These are phyloP conservation scores for Fraxinus ornus DNA, from an alignment of 305 asterid genomes.

Conservation along the genomic window DNA sequence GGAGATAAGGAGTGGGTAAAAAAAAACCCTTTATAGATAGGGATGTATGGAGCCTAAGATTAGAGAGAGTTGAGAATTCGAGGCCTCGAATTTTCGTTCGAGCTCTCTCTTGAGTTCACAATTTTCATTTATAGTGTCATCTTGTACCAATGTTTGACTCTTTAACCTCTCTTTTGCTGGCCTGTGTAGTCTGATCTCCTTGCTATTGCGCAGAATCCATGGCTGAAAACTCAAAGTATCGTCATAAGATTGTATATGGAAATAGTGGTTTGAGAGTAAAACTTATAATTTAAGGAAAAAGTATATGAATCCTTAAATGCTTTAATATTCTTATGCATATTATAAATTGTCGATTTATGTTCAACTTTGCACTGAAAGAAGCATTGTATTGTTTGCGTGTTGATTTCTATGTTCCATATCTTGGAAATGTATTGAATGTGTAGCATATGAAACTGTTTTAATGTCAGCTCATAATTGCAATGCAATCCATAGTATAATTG, in stretches of 20 bases:
- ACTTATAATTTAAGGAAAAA: neutral
- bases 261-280: neutral
- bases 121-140: constrained; percentile 24
- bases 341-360: neutral
- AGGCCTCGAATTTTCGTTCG: constrained; percentile 48
- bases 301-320: neutral
- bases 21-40: constrained; percentile 33
- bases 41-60: constrained; percentile 53
- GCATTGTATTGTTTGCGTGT: neutral
- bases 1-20: constrained; percentile 28
- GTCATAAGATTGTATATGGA: neutral
- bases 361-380: neutral
- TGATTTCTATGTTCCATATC: neutral
- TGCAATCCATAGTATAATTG: neutral
- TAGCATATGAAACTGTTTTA: neutral
- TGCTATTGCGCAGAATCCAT: neutral
- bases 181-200: too few relatives aligned
- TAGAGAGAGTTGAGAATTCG: constrained; percentile 23
- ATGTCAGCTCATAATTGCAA: neutral
- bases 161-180: too few relatives aligned
- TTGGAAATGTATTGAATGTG: neutral
- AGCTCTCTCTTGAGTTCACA: constrained; percentile 61
- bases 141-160: too few relatives aligned
- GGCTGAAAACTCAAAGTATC: neutral
- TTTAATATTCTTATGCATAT: neutral